These are phyloP conservation scores for Fragaria iinumae DNA, from an alignment of 306 rosid genomes.

Conservation along the genomic window DNA sequence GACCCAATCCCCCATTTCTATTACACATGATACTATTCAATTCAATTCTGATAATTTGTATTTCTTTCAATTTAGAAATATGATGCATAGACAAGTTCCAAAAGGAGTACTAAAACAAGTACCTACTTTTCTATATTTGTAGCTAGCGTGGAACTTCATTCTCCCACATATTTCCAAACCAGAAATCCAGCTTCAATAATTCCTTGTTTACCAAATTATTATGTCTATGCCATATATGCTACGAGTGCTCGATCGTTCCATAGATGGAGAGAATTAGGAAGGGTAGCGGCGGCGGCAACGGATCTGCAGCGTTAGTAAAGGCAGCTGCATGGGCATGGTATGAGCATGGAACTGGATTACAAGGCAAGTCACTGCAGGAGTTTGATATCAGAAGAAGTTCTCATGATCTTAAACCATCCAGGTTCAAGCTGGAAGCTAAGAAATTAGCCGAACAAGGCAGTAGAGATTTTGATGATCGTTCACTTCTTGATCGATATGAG, in stretches of 20 bases:
- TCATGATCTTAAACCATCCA: slow-evolving; percentile 47
- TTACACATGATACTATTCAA: slow-evolving; percentile 26
- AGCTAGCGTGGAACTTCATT: slow-evolving; percentile 44
- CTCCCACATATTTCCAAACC: slow-evolving; percentile 36
- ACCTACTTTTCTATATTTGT: background rate
- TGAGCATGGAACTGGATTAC: slow-evolving; percentile 55
- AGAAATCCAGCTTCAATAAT: background rate
- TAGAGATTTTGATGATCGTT: background rate
- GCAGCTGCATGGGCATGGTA: slow-evolving; percentile 98
- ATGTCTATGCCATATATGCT: background rate
- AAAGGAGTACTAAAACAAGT: background rate
- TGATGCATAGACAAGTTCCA: slow-evolving; percentile 11
- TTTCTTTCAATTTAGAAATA: background rate
- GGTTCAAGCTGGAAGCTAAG: slow-evolving; percentile 66
- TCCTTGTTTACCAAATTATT: too few relatives aligned
- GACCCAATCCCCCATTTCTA: slow-evolving; percentile 18
- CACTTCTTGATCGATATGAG: slow-evolving; percentile 69
- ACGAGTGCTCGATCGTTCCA: background rate
- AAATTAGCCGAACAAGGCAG: slow-evolving; percentile 13
- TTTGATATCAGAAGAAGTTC: slow-evolving; percentile 26
- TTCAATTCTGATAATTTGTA: slow-evolving; percentile 14
- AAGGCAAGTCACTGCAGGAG: slow-evolving; percentile 40
- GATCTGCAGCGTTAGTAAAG: slow-evolving; percentile 34
- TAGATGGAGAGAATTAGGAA: slow-evolving; percentile 30
- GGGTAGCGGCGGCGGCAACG: slow-evolving; percentile 12